Evolutionary conservation across 495 filamentous ascomycete species (phyloP).

Genomic region (Penicillium cataractarum): DNA sequence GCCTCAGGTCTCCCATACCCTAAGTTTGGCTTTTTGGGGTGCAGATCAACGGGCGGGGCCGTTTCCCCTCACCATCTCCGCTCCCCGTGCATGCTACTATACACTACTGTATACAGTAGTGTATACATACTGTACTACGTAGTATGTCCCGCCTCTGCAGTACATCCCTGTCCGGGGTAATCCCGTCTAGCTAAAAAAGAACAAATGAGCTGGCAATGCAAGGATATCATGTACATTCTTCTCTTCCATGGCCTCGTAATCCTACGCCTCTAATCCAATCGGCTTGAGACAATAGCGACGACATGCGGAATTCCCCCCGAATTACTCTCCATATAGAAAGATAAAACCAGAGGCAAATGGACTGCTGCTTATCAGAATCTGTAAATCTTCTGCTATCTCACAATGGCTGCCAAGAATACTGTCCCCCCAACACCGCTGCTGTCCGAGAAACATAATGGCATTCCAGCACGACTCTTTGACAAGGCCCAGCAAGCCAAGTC

Average conservation of each 20-base stretch:
- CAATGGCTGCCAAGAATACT: constrained; percentile 2
- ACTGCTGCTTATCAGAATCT: neutral
- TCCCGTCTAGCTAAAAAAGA: neutral
- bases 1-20: neutral
- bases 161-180: neutral
- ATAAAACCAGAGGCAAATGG: neutral
- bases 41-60: constrained; percentile 14
- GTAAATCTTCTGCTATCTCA: constrained; percentile 3
- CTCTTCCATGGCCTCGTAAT: neutral
- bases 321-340: neutral
- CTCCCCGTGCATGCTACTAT: constrained; percentile 7
- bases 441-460: neutral
- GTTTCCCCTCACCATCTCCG: constrained; percentile 18
- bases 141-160: too few relatives aligned
- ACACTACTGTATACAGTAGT: too few relatives aligned
- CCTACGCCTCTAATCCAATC: neutral
- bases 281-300: neutral
- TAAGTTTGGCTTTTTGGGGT: neutral
- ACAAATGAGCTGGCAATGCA: neutral
- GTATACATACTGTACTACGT: too few relatives aligned
- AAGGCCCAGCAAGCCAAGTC: constrained; percentile 15
- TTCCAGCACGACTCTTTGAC: constrained; percentile 13
- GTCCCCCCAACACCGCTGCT: neutral
- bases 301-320: constrained; percentile 1
- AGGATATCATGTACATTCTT: neutral